These are phyloP conservation scores for Encephalitozoon romaleae DNA, from an alignment of 371 early-diverging fungal species.

Conservation along the genomic window DNA sequence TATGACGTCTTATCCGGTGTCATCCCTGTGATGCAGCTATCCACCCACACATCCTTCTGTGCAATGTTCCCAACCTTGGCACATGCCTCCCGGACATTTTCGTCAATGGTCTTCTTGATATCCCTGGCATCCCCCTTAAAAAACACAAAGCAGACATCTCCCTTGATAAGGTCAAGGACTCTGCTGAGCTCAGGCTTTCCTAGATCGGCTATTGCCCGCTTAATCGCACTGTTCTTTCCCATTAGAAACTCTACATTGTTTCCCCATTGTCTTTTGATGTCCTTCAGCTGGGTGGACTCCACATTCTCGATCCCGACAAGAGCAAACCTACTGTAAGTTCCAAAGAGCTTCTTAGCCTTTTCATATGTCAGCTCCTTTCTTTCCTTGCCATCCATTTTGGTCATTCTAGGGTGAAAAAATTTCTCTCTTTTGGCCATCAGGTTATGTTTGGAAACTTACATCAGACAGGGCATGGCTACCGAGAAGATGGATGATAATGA, in stretches of 20 bases:
- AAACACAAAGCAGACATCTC: constrained; percentile 98
- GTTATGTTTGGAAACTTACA: neutral
- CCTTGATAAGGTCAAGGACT: constrained; percentile 66
- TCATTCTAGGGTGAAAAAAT: constrained; percentile 31
- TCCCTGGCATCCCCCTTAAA: constrained; percentile 86
- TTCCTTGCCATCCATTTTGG: constrained; percentile 6
- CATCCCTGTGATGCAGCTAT: constrained; percentile 96
- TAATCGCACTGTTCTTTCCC: constrained; percentile 99
- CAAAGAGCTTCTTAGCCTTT: constrained; percentile 53
- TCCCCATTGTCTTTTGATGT: constrained; percentile 80
- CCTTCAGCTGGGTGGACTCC: constrained; percentile 98
- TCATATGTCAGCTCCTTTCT: constrained; percentile 51
- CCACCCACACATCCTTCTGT: constrained; percentile 83
- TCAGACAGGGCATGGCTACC: neutral
- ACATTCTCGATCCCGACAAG: constrained; percentile 98
- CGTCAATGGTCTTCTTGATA: constrained; percentile 75
- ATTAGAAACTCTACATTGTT: constrained; percentile 82
- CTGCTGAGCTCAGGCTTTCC: constrained; percentile 73
- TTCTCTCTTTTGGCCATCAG: neutral
- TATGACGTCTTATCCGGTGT: constrained; percentile 98
- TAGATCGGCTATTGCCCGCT: constrained; percentile 76
- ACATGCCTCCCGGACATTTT: constrained; percentile 88
- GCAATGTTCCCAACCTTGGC: constrained; percentile 95
- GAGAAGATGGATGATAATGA: neutral
- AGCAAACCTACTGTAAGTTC: constrained; percentile 65